Evolutionary conservation across 2,329 filamentous ascomycete species (phyloP).

Genomic region (Venturia aucupariae): DNA sequence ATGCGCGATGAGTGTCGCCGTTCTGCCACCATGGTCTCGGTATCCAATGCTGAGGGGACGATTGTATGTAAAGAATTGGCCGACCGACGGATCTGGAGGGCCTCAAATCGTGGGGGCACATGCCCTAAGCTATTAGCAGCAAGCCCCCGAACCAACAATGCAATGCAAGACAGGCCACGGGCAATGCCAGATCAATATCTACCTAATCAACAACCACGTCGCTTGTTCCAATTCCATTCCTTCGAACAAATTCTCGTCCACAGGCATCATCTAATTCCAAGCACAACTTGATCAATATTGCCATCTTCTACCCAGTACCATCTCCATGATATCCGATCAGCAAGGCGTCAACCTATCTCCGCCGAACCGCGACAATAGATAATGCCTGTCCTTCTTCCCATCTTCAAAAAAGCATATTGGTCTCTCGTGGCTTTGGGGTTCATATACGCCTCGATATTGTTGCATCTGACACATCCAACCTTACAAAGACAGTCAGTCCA

Average conservation of each 20-base stretch:
- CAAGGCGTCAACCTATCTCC: not conserved
- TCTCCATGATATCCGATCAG: not conserved
- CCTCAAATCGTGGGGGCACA: not conserved
- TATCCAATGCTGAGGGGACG: not conserved
- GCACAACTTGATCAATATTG: not conserved
- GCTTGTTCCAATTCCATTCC: not conserved
- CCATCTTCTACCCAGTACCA: not conserved
- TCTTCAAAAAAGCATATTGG: constrained; percentile 27
- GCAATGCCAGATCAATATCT: not conserved
- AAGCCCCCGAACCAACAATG: not conserved
- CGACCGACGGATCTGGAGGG: not conserved
- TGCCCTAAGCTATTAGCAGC: not conserved
- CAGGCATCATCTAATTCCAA: not conserved
- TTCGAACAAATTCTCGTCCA: not conserved
- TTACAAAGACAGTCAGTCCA: constrained; percentile 68
- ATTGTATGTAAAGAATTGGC: not conserved
- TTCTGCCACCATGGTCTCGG: constrained; percentile 5
- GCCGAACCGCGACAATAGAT: not conserved
- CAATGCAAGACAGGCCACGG: not conserved
- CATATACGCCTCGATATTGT: constrained; percentile 40
- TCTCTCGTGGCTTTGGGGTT: constrained; percentile 33
- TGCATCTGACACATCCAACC: constrained; percentile 55
- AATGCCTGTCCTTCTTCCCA: constrained; percentile 11
- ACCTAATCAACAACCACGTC: constrained; percentile 4
- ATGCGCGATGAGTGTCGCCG: constrained; percentile 12